Base-by-base conservation (phyloP, 352 stramenopile species). In the Phytophthora macrochlamydospora region DNA sequence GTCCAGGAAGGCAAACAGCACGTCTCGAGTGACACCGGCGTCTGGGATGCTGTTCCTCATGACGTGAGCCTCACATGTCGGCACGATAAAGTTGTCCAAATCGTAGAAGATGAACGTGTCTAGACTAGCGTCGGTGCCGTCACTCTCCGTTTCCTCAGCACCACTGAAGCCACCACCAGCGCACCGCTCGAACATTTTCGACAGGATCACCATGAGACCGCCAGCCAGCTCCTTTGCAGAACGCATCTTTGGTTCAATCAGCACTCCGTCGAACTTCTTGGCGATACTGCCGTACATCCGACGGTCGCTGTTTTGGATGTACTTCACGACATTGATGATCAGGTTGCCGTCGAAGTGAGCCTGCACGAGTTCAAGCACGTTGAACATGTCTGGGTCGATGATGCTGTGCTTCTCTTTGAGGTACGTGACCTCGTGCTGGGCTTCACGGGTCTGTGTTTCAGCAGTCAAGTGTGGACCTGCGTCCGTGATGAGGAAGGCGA, bases 401-500 rank as follows among this genome's bases (percentile, higher is more conserved):
- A 90, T 78, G 3, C 58, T 62, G 63, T 85, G 71, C 49, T 78
- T 76, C 51, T 66, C 52, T 48, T 76, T 81, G 64, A 91, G 79
- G 38, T 67, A 76, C 14, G 76, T 61, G 32, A 75, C 55, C 35
- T 91, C 78, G 31, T 80, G 71, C 3, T 58, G 59, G 4, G 82
- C 69, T 46, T 89, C 79, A 12, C 51, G 12, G 2, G 79, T 81
- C 40, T 43, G 43, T 33, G 54, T 52, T 14, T 80, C 69, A 33
- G 65, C 75, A 28, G 71, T 61, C 32, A 91, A 54, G 58, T 91
- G 82, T 52, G 80, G 80, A 1, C 69, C 67, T 4, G 81, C 83
- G 51, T 90, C 83, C 2, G 83, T 84, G 77, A 91, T 90, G 8
- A 89, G 59, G 68, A 91, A 91, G 38, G 76, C 80, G 24, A 91